These are phyloP conservation scores for Euphorbia celastroides DNA, from an alignment of 441 rosid species.

Conservation along the genomic window DNA sequence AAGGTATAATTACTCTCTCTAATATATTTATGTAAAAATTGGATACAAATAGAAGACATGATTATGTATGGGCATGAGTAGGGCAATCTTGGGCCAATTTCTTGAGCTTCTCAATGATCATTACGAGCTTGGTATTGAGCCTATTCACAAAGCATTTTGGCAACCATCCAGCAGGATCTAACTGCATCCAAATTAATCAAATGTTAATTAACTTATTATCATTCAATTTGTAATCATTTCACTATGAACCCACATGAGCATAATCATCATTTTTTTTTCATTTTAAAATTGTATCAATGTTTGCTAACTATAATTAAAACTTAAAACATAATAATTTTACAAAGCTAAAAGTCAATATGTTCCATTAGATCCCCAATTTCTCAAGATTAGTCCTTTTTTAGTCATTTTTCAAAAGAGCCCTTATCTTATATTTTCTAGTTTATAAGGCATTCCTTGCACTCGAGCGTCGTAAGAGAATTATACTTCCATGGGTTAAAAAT, in stretches of 20 bases:
- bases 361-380: neutral
- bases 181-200: conserved; percentile 24
- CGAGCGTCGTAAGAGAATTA: too few species aligned
- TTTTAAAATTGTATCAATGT: neutral
- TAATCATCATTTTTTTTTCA: neutral
- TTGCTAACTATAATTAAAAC: neutral
- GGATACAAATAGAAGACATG: neutral
- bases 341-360: neutral
- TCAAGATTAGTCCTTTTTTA: too few species aligned
- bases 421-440: too few species aligned
- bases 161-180: conserved; percentile 89
- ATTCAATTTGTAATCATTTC: neutral
- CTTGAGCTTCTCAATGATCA: conserved; percentile 67
- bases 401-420: too few species aligned
- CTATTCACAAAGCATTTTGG: conserved; percentile 75
- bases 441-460: too few species aligned
- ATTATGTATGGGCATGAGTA: conserved; percentile 8
- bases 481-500: too few species aligned
- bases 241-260: neutral
- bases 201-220: neutral
- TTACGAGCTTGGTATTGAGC: conserved; percentile 64
- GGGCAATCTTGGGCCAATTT: conserved; percentile 47
- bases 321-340: neutral
- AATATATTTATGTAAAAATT: neutral
- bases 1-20: neutral